Evolutionary conservation across 2,329 filamentous ascomycete species (phyloP), one percentile per base, ranked within the genome.

Genomic region (Claviceps sp.): DNA sequence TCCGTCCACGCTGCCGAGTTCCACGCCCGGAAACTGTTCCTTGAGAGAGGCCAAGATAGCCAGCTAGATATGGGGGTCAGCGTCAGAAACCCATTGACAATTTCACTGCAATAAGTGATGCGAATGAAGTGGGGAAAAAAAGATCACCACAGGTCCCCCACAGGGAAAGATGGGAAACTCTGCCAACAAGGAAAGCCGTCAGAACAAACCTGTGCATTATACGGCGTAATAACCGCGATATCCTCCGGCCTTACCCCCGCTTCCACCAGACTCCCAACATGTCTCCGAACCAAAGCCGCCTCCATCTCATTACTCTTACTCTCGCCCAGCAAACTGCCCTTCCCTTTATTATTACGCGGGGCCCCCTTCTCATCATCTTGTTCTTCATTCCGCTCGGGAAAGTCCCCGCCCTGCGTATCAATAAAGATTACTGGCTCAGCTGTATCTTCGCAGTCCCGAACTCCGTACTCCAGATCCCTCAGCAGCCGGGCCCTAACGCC

Each of bases 251-350:
- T 81, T 34, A 98, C 79, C 0, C 93, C 93, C 1, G 88, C 84
- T 24, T 78, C 74, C n/a, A 95, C 78, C 42, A 98, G 72, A 56
- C 77, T 78, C 52, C 74, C 71, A 42, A 96, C 86, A 64, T 98
- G 91, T 62, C 81, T 74, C 55, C 76, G 80, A 6, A 95, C 90
- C 50, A 97, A 73, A 42, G 80, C 76, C 0, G 88, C 91, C 68
- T 98, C 91, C 76, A 88, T 85, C 61, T 89, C 86, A 63, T 97
- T 97, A 70, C 86, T 88, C 71, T 94, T 95, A 66, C 88, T 95
- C 56, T 77, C 74, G 18, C 72, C 70, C 37, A 70, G 67, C 9
- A 77, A 59, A 50, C 68, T 69, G 34, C 70, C 67, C 55, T 69
- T 76, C 4, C 66, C 67, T 57, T 72, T 76, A n/a, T n/a, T n/a